Evolutionary conservation across 345 rosid species (phyloP).

Genomic region (Sonneratia alba): DNA sequence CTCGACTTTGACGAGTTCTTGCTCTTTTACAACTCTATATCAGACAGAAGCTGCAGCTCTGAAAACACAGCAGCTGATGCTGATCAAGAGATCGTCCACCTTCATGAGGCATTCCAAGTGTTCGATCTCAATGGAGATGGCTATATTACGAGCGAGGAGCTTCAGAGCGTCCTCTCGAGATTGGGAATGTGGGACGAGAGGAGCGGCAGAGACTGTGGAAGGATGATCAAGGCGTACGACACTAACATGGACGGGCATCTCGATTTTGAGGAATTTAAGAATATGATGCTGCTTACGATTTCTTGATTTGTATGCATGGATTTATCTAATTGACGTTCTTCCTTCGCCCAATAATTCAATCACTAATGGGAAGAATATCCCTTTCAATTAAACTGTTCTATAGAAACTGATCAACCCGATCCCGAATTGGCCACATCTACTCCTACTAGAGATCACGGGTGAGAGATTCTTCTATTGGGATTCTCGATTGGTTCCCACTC

Average conservation of each 20-base stretch:
- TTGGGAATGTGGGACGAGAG: conserved; percentile 63
- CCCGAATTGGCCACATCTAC: too few species aligned
- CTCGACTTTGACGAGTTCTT: conserved; percentile 53
- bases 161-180: conserved; percentile 45
- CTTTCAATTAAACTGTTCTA: too few species aligned
- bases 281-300: conserved; percentile 42
- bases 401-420: too few species aligned
- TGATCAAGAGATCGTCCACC: conserved; percentile 15
- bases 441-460: too few species aligned
- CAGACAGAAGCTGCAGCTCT: not conserved
- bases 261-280: conserved; percentile 75
- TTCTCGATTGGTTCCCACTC: too few species aligned
- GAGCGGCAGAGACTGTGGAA: conserved; percentile 40
- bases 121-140: conserved; percentile 74
- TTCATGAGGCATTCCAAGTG: conserved; percentile 52
- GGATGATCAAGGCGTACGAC: conserved; percentile 57
- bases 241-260: conserved; percentile 61
- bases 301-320: conserved; percentile 4
- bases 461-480: too few species aligned
- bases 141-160: conserved; percentile 60
- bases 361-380: too few species aligned
- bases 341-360: too few species aligned
- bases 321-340: too few species aligned
- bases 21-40: conserved; percentile 40
- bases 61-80: not conserved